Evolutionary conservation across 257 asterid species (phyloP).

Genomic region (Leonotis leonurus): DNA sequence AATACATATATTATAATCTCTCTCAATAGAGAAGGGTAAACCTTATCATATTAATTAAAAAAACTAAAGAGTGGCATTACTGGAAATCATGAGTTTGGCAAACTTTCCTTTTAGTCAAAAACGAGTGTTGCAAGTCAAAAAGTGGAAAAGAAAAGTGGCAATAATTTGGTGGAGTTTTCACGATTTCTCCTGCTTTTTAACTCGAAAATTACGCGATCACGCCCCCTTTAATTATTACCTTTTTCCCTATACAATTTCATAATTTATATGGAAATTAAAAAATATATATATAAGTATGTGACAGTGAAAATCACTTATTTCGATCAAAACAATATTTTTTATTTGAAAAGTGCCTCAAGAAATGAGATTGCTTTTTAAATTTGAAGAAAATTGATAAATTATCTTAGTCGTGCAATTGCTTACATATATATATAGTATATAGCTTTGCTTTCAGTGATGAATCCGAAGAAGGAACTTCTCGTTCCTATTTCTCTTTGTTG

Average conservation of each 20-base stretch:
- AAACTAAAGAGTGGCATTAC: not conserved
- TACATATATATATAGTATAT: no score
- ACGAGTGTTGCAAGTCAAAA: conserved; percentile 15
- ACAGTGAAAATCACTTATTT: not conserved
- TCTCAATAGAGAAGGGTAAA: not conserved
- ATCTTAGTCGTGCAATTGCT: no score
- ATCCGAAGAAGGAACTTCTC: conserved; percentile 7
- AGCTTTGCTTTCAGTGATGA: not conserved
- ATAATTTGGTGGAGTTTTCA: conserved; percentile 10
- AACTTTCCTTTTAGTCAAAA: conserved; percentile 14
- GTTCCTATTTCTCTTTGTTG: not conserved
- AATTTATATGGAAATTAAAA: not conserved
- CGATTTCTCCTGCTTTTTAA: conserved; percentile 1
- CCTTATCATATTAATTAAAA: not conserved
- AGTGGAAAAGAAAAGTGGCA: conserved; percentile 6
- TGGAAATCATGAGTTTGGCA: conserved; percentile 7
- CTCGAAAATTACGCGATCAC: conserved; percentile 25
- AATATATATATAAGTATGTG: not conserved
- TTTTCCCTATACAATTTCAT: not conserved
- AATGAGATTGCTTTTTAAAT: not conserved
- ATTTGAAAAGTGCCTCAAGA: not conserved
- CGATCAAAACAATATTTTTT: not conserved
- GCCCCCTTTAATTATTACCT: conserved; percentile 15
- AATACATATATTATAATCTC: no score
- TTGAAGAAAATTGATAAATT: no score